Base-by-base conservation (phyloP, 192 early-diverging fungal species). In the Coemansia sp. region DNA sequence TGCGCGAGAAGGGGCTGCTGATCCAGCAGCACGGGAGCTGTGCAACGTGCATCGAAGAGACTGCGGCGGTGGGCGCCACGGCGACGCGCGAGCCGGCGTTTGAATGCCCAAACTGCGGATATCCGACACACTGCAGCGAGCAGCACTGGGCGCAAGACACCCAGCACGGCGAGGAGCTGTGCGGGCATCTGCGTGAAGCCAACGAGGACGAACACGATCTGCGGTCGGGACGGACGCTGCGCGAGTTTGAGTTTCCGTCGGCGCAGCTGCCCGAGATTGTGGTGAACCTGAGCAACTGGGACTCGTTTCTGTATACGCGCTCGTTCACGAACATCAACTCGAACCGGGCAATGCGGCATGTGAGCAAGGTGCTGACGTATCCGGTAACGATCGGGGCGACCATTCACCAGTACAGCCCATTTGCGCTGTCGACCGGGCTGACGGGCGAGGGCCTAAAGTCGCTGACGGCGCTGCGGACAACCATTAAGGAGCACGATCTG, bases 181-280 rank as follows among this genome's bases (percentile, higher is more conserved):
- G 88, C 63, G 53, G 53, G 9, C 67, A 72, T 14, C 66, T 90
- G 40, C 76, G 84, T 43, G 83, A 88, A 69, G 76, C 80, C 34
- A 88, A 87, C 64, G 83, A 85, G 66, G 88, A 90, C 62, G 87
- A 88, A 48, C 85, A 90, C 50, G 87, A 90, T 67, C 79, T 90
- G 42, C 80, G 85, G 58, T 87, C 84, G 20, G 87, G 86, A 10
- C 79, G 87, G 47, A 73, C 70, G 26, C 79, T 90, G 82, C 79
- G 70, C 38, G 88, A 90, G 75, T 87, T 88, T 66, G 87, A 87
- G 53, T 90, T 90, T 56, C 88, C 87, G 28, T 69, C 67, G 50
- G 65, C 84, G 44, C 83, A 88, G 67, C 80, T 82, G 36, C 79
- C 83, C 22, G 88, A 90, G 76, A 81, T 86, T 52, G 77, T 82